Conservation (phyloP, 208 protist species). For the Acanthamoeba triangularis region DNA sequence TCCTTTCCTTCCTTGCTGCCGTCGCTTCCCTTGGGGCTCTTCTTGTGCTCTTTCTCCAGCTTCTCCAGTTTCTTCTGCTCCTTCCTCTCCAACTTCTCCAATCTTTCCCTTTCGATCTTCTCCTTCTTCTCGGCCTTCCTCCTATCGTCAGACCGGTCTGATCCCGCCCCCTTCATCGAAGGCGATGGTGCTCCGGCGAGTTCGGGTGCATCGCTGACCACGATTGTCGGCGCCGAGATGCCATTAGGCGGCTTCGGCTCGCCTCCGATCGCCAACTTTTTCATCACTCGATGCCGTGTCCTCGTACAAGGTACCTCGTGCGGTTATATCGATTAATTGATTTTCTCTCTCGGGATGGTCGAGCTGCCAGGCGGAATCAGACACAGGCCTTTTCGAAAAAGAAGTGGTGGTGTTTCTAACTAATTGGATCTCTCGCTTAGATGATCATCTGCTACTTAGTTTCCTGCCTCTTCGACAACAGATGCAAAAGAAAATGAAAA, state of each 20-base stretch:
- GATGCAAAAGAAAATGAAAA: too few relatives aligned
- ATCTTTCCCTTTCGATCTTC: background rate
- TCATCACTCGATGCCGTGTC: background rate
- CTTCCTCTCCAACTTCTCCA: constrained; percentile 39
- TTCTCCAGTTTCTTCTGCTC: constrained; percentile 28
- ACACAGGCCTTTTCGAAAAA: background rate
- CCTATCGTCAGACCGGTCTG: background rate
- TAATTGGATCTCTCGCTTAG: too few relatives aligned
- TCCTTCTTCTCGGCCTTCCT: constrained; percentile 25
- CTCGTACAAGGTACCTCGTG: too few relatives aligned
- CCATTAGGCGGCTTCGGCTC: background rate
- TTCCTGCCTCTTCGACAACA: too few relatives aligned
- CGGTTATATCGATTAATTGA: background rate
- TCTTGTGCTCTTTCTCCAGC: background rate
- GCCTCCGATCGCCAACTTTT: background rate
- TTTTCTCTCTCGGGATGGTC: background rate
- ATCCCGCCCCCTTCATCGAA: background rate
- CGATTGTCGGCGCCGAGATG: background rate
- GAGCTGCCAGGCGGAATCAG: background rate
- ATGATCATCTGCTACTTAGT: too few relatives aligned
- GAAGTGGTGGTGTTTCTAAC: too few relatives aligned
- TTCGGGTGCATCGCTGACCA: background rate
- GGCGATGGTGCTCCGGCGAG: background rate
- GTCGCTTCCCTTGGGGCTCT: background rate
- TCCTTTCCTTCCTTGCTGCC: background rate